These are phyloP conservation scores for Kluyveromyces siamensis DNA, from an alignment of 805 yeast genomes.

Conservation along the genomic window DNA sequence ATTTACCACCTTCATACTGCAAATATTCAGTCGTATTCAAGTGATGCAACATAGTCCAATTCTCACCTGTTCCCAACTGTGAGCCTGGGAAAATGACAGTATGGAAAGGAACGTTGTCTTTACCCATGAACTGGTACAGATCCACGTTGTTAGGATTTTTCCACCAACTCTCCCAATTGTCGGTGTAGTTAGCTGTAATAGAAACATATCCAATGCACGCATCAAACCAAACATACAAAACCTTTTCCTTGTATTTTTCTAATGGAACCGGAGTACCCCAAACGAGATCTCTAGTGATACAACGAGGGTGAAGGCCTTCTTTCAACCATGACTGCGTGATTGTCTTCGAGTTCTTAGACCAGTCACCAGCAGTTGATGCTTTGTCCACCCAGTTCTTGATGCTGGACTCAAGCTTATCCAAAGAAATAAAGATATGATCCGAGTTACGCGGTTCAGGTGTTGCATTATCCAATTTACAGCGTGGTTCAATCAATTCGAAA, in stretches of 20 bases:
- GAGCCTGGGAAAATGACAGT: conserved; percentile 96
- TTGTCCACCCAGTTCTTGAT: conserved; percentile 63
- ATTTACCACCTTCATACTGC: conserved; percentile 97
- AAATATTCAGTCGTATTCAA: conserved; percentile 91
- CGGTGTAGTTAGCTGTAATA: conserved; percentile 86
- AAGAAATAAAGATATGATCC: conserved; percentile 73
- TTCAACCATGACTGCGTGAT: conserved; percentile 91
- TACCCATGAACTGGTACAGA: conserved; percentile 97
- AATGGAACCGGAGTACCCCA: conserved; percentile 99
- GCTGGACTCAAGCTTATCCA: conserved; percentile 76
- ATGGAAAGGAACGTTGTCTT: conserved; percentile 98
- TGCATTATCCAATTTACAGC: conserved; percentile 85
- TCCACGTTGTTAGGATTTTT: conserved; percentile 79
- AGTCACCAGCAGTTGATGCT: conserved; percentile 62
- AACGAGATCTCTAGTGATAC: conserved; percentile 91
- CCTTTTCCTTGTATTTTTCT: conserved; percentile 78
- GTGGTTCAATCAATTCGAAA: conserved; percentile 86
- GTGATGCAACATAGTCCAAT: conserved; percentile 88
- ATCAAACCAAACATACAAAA: conserved; percentile 97
- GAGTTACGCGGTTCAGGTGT: conserved; percentile 75
- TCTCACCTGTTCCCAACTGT: conserved; percentile 76
- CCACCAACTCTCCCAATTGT: conserved; percentile 90
- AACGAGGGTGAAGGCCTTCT: conserved; percentile 87
- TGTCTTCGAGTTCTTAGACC: conserved; percentile 88
- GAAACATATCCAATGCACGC: conserved; percentile 96